Base-by-base conservation (phyloP, 805 yeast genomes). In the Candida hungchunana region DNA sequence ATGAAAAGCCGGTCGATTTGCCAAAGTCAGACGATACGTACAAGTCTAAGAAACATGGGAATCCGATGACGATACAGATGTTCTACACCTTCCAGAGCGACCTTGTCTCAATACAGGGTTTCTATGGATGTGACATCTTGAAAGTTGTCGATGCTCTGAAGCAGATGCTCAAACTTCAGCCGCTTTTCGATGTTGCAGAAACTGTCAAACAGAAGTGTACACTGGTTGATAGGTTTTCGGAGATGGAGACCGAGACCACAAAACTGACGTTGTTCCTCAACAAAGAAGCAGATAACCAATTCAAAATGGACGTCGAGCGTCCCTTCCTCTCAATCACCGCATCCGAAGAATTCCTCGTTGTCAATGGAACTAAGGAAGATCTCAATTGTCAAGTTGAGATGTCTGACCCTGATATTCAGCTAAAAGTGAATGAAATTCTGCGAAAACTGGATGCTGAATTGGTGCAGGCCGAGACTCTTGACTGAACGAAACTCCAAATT, bases 161-260 rank as follows among this genome's bases (percentile, higher is more conserved):
- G 7, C 12, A 26, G n/a, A 5, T 42, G 16, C 13, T 26, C 7
- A 29, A 26, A 17, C 31, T 31, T 8, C 24, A 42, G 5, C 20
- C 18, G 9, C 5, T 39, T 8, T 13, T 28, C 11, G 28, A 33
- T 6, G 5, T 36, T 10, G 7, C 31, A 15, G 34, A 32, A 4
- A 15, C 18, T 4, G 18, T 40, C 11, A 21, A 33, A 16, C 38
- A 28, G 17, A 18, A 34, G 15, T 31, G 31, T 19, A 26, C 35
- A 7, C 28, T 33, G 16, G 20, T 43, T 18, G 48, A 44, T 20
- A 39, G 38, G 22, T 39, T 34, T 19, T 33, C 38, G 3, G 47
- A 45, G 21, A 23, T 44, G 17, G 40, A 39, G 5, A 39, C 29
- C 17, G 44, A 46, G n/a, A 46, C 42, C 10, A 27, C 28, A 7